Base-by-base conservation (phyloP, 2,329 filamentous ascomycete species). In the Scorias spongiosa region DNA sequence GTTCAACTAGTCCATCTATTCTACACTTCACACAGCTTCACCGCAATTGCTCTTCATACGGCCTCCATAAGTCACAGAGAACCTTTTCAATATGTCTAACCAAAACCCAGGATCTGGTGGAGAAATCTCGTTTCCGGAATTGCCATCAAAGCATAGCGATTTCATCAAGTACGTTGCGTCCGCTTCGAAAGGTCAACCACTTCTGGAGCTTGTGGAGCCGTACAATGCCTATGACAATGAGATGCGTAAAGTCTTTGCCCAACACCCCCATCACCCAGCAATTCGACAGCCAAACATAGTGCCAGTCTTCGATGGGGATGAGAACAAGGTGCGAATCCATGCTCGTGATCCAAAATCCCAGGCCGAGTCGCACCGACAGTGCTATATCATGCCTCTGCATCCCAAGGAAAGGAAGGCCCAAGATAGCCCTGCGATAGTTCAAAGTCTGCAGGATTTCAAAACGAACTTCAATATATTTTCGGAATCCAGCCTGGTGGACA, bases 381-480 rank as follows among this genome's bases (percentile, higher is more conserved):
- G 46, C 53, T 86, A 84, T 55, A 75, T 87, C 57, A 84, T 87
- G 80, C 59, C 74, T 5, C 69, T 87, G 26, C 68, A 72, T 0
- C 63, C 73, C 0, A 66, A 76, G 2, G 71, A 80, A 42, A 78
- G 85, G 30, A 78, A 77, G 41, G 54, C 67, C 0, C 64, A 76
- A 56, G 80, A 75, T 5, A 73, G 78, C 1, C 75, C 75, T 2
- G 84, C 85, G 2, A 72, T 83, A 3, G 84, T 88, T 0, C 58
- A 69, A 18, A 72, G 72, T 10, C 57, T 91, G 39, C 70, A 74
- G 40, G 78, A 84, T 28, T 93, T 91, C 53, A 77, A 79, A 57
- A 74, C 75, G 41, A 89, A 91, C 62, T 89, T 93, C 63, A 75
- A 75, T 46, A 59, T 93, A 46, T 93, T 93, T 57, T 86, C 81